Percentiles rank a stretch among this genome's conserved stretches.
Conservation (phyloP, 805 yeast species). For the Dipodascus geniculatus region DNA sequence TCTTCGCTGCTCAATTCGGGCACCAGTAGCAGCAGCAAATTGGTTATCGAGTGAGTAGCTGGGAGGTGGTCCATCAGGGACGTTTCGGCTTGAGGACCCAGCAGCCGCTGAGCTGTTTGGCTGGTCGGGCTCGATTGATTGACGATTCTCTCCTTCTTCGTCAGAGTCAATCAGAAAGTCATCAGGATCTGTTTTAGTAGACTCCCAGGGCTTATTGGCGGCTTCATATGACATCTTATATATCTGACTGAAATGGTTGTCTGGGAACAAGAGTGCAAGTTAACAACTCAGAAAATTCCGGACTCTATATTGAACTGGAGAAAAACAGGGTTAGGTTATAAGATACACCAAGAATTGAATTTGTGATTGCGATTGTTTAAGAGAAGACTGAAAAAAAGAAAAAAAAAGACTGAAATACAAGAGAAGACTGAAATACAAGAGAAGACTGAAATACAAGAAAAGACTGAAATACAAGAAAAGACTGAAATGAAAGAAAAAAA, state of each 20-base stretch:
- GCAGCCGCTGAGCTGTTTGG: no score
- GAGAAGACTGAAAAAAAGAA: not conserved
- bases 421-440: not conserved
- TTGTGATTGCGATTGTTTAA: no score
- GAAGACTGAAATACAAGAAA: not conserved
- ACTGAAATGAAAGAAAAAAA: not conserved
- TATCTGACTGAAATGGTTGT: no score
- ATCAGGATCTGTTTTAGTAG: not conserved
- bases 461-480: not conserved
- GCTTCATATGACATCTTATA: not conserved
- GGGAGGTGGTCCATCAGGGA: not conserved
- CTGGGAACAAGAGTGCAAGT: no score
- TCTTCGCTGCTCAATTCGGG: constrained; percentile 33
- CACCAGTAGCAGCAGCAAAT: constrained; percentile 17
- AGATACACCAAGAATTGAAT: no score
- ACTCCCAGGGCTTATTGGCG: not conserved
- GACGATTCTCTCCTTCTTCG: not conserved
- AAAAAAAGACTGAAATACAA: not conserved
- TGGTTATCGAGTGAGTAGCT: not conserved
- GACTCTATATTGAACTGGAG: no score
- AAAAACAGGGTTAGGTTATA: not conserved
- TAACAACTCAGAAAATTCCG: not conserved
- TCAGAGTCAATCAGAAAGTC: constrained; percentile 1
- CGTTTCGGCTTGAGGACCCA: not conserved
- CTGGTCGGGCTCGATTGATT: not conserved